phyloP scores from a whole-genome alignment of 2,329 filamentous ascomycete genomes.

The Achaetomium macrosporum region DNA sequence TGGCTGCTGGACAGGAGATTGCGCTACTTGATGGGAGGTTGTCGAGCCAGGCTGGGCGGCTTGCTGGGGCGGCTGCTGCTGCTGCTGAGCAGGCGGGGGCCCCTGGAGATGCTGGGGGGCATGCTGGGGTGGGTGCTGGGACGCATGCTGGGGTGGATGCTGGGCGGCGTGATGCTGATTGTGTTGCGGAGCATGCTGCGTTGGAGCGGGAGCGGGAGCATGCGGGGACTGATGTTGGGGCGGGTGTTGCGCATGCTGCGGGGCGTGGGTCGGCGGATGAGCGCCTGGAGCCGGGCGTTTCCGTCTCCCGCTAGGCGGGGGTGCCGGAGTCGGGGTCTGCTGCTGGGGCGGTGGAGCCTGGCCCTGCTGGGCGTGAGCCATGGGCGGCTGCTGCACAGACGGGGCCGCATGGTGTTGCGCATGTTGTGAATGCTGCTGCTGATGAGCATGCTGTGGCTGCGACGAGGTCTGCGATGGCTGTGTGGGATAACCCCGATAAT shows the following conservation, averaged over 20 bases:
- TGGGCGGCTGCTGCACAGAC: constrained; percentile 18
- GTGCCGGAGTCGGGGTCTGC: constrained; percentile 36
- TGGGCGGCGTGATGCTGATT: constrained; percentile 30
- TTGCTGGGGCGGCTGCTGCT: constrained; percentile 22
- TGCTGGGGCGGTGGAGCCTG: constrained; percentile 33
- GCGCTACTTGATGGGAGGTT: constrained; percentile 16
- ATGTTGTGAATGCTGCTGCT: constrained; percentile 29
- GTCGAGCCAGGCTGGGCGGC: constrained; percentile 1
- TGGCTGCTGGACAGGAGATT: constrained; percentile 4
- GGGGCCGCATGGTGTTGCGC: constrained; percentile 30
- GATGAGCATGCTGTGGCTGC: constrained; percentile 30
- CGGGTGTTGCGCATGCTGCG: constrained; percentile 28
- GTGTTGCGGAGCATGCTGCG: constrained; percentile 26
- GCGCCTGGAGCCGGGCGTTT: constrained; percentile 27
- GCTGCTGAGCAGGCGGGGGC: constrained; percentile 20
- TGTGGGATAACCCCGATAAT: constrained; percentile 34
- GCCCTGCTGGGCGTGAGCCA: constrained; percentile 23
- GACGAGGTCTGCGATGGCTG: constrained; percentile 26
- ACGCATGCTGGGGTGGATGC: constrained; percentile 31
- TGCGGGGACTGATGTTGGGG: constrained; percentile 24
- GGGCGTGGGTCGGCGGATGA: constrained; percentile 21
- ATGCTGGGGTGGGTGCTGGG: constrained; percentile 32
- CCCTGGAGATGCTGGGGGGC: constrained; percentile 20
- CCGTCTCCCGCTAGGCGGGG: constrained; percentile 34
- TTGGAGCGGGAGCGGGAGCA: constrained; percentile 18